Evolutionary conservation across 352 stramenopile species (phyloP).

Genomic region (Globisporangium radiosum): DNA sequence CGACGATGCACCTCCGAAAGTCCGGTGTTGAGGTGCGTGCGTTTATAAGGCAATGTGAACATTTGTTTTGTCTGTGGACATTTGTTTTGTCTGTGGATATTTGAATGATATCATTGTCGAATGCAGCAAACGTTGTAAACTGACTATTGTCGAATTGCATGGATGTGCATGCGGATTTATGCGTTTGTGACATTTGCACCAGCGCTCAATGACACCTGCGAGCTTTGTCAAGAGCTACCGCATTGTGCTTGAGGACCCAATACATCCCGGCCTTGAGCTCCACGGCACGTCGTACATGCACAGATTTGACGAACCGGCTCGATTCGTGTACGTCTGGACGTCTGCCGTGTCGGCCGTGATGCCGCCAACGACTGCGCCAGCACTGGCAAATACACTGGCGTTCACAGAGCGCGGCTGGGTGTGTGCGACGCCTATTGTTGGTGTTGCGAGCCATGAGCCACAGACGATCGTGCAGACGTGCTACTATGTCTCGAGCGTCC

Average conservation of each 20-base stretch:
- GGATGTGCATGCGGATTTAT: not conserved
- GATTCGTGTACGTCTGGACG: constrained; percentile 6
- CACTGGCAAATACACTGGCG: not conserved
- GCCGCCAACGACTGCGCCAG: not conserved
- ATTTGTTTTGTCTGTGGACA: not conserved
- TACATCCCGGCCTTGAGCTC: constrained; percentile 1
- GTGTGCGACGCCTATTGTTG: not conserved
- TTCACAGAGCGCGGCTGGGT: constrained; percentile 9
- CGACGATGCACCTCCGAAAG: not conserved
- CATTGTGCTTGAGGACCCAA: not conserved
- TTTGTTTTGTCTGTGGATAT: not conserved
- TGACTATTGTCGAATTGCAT: too few relatives aligned
- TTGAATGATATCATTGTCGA: not conserved
- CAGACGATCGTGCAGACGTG: constrained; percentile 5
- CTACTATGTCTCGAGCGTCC: constrained; percentile 7
- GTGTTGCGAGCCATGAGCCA: not conserved
- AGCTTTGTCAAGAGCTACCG: constrained; percentile 3
- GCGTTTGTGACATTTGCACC: not conserved
- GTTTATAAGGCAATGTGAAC: too few relatives aligned
- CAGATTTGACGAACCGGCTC: constrained; percentile 7
- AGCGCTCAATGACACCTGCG: not conserved
- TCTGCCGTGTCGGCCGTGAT: not conserved
- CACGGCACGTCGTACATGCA: constrained; percentile 7
- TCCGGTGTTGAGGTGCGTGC: not conserved
- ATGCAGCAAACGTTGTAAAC: not conserved